phyloP scores from a whole-genome alignment of 257 asterid genomes.

The Forsythia viridissima region DNA sequence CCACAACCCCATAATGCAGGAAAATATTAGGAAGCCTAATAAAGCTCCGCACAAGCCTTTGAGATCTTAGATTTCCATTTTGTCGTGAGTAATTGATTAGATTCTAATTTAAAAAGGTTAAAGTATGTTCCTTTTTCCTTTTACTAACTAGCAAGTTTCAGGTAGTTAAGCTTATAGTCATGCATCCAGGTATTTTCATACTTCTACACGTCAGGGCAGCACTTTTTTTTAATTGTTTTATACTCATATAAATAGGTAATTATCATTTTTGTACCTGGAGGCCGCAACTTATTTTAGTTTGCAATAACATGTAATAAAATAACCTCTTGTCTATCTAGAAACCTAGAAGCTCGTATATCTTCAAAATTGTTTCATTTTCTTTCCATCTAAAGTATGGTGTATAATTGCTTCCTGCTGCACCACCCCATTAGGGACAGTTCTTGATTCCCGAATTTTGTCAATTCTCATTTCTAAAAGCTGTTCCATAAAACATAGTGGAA shows the following conservation, averaged over 20 bases:
- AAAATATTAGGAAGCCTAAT: not conserved
- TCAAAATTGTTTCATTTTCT: not conserved
- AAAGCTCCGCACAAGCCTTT: not conserved
- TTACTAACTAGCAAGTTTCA: too few species aligned
- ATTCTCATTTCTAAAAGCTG: conserved; percentile 9
- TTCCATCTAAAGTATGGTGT: not conserved
- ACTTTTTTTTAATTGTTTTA: not conserved
- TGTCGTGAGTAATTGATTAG: too few species aligned
- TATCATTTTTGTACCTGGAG: too few species aligned
- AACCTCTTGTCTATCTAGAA: not conserved
- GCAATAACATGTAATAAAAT: not conserved
- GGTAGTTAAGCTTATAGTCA: too few species aligned
- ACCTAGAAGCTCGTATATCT: not conserved
- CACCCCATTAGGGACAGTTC: not conserved
- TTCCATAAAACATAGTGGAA: not conserved
- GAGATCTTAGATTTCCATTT: too few species aligned
- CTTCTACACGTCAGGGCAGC: not conserved
- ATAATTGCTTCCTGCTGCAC: not conserved
- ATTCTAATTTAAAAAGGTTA: too few species aligned
- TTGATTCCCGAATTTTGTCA: not conserved
- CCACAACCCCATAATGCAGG: not conserved
- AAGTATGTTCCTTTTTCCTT: too few species aligned
- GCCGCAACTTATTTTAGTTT: too few species aligned
- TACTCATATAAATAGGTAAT: not conserved
- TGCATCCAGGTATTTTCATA: not conserved